Conservation (phyloP, 495 filamentous ascomycete species). For the Hypoxylon trugodes region DNA sequence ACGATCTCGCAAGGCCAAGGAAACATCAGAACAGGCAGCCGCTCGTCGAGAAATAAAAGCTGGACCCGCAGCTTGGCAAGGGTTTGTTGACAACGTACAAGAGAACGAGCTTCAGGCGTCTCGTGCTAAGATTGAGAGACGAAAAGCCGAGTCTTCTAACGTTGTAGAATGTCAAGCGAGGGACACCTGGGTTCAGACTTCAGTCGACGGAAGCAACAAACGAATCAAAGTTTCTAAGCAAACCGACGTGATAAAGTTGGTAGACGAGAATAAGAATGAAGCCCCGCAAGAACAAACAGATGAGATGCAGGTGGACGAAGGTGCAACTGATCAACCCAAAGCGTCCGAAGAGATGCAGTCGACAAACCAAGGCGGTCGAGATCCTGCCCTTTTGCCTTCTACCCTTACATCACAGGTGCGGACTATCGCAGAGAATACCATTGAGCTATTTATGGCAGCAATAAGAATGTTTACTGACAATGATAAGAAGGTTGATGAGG, state of each 20-base stretch:
- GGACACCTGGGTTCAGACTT: constrained; percentile 47
- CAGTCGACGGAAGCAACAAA: constrained; percentile 51
- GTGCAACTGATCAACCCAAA: constrained; percentile 2
- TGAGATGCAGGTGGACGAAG: constrained; percentile 21
- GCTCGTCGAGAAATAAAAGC: constrained; percentile 7
- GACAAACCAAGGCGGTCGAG: constrained; percentile 10
- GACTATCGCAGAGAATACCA: constrained; percentile 12
- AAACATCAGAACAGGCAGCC: constrained; percentile 25
- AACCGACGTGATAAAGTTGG: constrained; percentile 23
- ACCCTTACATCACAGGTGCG: constrained; percentile 40
- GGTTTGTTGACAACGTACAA: constrained; percentile 29
- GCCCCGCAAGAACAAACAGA: constrained; percentile 14
- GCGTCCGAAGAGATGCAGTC: constrained; percentile 1
- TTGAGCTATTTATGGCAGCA: constrained; percentile 27
- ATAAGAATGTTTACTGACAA: constrained; percentile 31
- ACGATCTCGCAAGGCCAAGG: constrained; percentile 39
- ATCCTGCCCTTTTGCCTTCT: constrained; percentile 20
- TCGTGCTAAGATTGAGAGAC: constrained; percentile 22
- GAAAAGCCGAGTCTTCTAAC: constrained; percentile 37
- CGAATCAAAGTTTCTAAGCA: constrained; percentile 53
- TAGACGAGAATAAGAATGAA: constrained; percentile 16
- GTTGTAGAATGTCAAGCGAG: constrained; percentile 22
- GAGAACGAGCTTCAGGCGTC: constrained; percentile 33
- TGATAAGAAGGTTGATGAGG: constrained; percentile 19
- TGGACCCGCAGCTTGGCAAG: constrained; percentile 28